Base-by-base conservation (phyloP, 2,329 filamentous ascomycete species). In the Fusarium pilosicola region DNA sequence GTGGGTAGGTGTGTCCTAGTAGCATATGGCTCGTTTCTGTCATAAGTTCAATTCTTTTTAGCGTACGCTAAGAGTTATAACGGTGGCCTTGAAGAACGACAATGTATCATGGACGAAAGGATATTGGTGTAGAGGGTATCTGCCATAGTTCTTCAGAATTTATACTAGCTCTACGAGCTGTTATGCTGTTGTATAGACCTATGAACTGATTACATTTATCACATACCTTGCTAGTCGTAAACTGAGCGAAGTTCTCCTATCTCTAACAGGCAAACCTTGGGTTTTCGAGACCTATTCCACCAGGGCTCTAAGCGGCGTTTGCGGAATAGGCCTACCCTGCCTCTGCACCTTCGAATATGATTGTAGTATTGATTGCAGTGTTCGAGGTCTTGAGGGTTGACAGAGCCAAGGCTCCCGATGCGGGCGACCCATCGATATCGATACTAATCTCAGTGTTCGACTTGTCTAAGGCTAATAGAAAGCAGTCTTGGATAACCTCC, bases 191-290 rank as follows among this genome's bases (percentile, higher is more conserved):
- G 12, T 1, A 10, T 24, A 6, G 0, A 32, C 18, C 3, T 17
- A 5, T n/a, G 5, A 13, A 34, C 9, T 6, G 5, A 6, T 5
- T 13, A 7, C 3, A 5, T 10, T 18, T 8, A 0, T 18, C 9
- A 20, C 11, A 32, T 32, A 7, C 5, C 0, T 34, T 22, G 5
- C 12, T 18, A 5, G 7, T 6, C 44, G 2, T 15, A 22, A 26
- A 26, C 26, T 6, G 5, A 6, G 26, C 26, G 6, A 5, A 14
- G 28, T 22, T 4, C 5, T 20, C 20, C 7, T 4, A 4, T 45
- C 12, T 5, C 11, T 9, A 24, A 45, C 6, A 2, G 24, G 7
- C 17, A 17, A 20, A 12, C 9, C 17, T 26, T 26, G 3, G 42
- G 24, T 15, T 7, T 18, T 3, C 2, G 11, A 6, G 30, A 32